A percentile compares a stretch with the other conserved stretches of the same genome.
These are phyloP conservation scores for Melaleuca alternifolia DNA, from an alignment of 345 rosid genomes.

Conservation along the genomic window DNA sequence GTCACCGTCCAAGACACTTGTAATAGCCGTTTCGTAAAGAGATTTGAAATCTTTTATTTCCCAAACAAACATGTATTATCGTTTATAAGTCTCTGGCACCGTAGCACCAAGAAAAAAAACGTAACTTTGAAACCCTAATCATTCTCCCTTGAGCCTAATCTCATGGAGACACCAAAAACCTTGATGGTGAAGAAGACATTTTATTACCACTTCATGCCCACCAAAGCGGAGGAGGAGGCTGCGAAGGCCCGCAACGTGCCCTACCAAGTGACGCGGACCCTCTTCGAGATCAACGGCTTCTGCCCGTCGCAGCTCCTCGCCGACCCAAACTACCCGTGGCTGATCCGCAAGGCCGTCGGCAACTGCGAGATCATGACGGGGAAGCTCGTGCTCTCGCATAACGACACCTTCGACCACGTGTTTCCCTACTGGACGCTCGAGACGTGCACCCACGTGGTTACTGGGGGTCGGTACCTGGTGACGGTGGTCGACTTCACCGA, in stretches of 20 bases:
- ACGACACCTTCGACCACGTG: conserved; percentile 14
- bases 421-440: conserved; percentile 17
- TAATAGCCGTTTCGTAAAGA: background rate
- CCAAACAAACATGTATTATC: background rate
- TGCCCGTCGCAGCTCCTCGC: background rate
- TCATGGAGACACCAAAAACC: background rate
- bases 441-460: background rate
- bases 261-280: background rate
- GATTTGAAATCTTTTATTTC: background rate
- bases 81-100: background rate
- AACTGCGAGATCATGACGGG: conserved; percentile 8
- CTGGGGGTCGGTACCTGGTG: conserved; percentile 9
- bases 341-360: conserved; percentile 7
- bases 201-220: conserved; percentile 14
- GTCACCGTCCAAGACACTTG: background rate
- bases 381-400: conserved; percentile 6
- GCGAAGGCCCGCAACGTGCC: conserved; percentile 1
- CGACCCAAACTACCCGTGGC: conserved; percentile 19
- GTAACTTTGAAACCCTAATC: background rate
- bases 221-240: conserved; percentile 23
- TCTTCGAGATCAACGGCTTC: conserved; percentile 13
- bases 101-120: background rate
- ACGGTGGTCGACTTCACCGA: conserved; percentile 19
- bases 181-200: conserved; percentile 11
- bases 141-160: background rate